Evolutionary conservation across 495 filamentous ascomycete genomes (phyloP).

Genomic region (Podospora anserina): DNA sequence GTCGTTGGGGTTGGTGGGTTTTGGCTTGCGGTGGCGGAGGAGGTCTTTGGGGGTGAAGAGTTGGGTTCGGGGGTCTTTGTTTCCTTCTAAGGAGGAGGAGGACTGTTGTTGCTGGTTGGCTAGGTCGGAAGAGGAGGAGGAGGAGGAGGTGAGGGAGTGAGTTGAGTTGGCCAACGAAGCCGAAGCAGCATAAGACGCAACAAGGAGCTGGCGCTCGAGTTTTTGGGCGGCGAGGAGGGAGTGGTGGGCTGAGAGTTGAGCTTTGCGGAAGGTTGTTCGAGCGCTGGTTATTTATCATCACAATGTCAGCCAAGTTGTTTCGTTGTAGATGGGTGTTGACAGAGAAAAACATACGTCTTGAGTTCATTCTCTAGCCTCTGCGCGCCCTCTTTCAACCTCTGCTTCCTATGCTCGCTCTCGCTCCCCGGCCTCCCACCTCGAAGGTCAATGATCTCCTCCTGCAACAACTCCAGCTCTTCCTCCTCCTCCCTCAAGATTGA

Average conservation of each 20-base stretch:
- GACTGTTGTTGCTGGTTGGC: neutral
- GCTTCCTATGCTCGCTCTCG: constrained; percentile 51
- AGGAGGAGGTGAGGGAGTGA: constrained; percentile 32
- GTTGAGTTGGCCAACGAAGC: constrained; percentile 7
- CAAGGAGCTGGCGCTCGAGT: constrained; percentile 72
- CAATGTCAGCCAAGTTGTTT: too few species aligned
- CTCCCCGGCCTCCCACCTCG: constrained; percentile 43
- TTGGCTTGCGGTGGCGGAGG: constrained; percentile 20
- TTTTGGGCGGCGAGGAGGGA: constrained; percentile 68
- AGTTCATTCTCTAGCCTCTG: constrained; percentile 64
- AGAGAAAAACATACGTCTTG: constrained; percentile 51
- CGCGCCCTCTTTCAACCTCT: constrained; percentile 60
- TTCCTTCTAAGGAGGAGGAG: constrained; percentile 30
- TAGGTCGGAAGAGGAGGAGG: constrained; percentile 30
- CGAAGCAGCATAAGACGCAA: constrained; percentile 55
- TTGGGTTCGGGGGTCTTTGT: constrained; percentile 20
- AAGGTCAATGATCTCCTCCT: constrained; percentile 72
- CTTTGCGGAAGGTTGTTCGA: constrained; percentile 73
- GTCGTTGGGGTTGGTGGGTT: constrained; percentile 54
- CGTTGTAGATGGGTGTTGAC: neutral
- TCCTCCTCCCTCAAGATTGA: constrained; percentile 78
- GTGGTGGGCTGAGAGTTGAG: constrained; percentile 77
- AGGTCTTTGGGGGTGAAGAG: constrained; percentile 28
- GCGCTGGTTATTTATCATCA: constrained; percentile 46
- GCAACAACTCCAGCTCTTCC: constrained; percentile 77